Evolutionary conservation across 2,329 filamentous ascomycete genomes (phyloP), one percentile per base, ranked within the genome.

Genomic region (Cytospora chrysosperma): DNA sequence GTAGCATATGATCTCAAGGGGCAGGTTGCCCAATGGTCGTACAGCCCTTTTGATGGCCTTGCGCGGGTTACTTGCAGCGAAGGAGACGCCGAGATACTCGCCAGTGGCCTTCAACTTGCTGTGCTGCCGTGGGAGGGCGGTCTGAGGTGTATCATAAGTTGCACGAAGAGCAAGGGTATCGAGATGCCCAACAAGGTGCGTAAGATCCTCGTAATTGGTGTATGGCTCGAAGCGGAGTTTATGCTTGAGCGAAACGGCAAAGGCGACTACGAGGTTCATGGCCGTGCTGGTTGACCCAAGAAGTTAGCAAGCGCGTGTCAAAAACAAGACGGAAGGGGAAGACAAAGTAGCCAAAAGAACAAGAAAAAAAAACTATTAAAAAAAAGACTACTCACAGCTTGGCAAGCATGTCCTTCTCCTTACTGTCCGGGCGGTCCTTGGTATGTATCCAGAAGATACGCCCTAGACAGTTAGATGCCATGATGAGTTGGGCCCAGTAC

Each of bases 391-490:
- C 72, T 63, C 50, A 75, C 64, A 92, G 73, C 73, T 91, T 92
- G 56, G 79, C 81, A 12, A 92, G 77, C 4, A 92, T 72, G 69
- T 92, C 89, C 21, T 85, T 81, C 70, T 89, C 89, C 30, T 60
- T 68, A 56, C 80, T 69, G 19, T 86, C 83, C 3, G 81, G 83
- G n/a, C 88, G 81, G 72, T 91, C 89, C 4, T 76, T 71, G 9
- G 85, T 81, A 70, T 96, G 90, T 34, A 97, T 82, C 93, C 93
- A 97, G 72, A 95, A 91, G 12, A 91, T 81, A 26, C 93, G 87
- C 69, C 86, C 90, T 69, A 96, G 79, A 73, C 87, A 78, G 78
- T 92, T 80, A 70, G 81, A 77, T 71, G 89, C 88, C 74, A 82
- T 79, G 61, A 82, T 85, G 69, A 88, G 78, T 62, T 84, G 78